Percentiles rank a stretch among this genome's conserved stretches.
These are phyloP conservation scores for Fonsecaea pugnacius DNA, from an alignment of 2,329 filamentous ascomycete genomes.

Conservation along the genomic window DNA sequence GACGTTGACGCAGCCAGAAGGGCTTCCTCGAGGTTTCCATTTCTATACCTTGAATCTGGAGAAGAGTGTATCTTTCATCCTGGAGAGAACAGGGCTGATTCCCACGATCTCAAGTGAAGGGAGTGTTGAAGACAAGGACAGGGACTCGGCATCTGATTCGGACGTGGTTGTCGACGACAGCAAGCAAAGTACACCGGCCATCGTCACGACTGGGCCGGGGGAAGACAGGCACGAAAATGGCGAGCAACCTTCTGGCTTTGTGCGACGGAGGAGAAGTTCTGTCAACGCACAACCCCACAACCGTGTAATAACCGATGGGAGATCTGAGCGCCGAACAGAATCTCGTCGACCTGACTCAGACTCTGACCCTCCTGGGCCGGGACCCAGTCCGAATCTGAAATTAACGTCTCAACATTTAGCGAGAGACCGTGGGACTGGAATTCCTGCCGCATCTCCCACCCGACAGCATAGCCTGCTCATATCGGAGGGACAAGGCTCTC, in stretches of 20 bases:
- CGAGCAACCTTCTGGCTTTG: conserved; percentile 39
- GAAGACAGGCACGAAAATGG: conserved; percentile 8
- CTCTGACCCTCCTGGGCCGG: not conserved
- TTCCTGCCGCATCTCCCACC: conserved; percentile 73
- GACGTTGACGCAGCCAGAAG: conserved; percentile 60
- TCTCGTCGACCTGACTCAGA: conserved; percentile 36
- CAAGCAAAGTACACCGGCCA: conserved; percentile 20
- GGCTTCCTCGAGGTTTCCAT: conserved; percentile 76
- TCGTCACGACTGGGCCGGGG: not conserved
- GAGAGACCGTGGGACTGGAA: conserved; percentile 73
- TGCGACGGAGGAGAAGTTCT: conserved; percentile 69
- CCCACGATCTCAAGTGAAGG: conserved; percentile 51
- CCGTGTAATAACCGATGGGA: conserved; percentile 77
- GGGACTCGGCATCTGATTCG: conserved; percentile 48
- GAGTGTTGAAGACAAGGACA: conserved; percentile 32
- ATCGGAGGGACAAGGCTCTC: conserved; percentile 85
- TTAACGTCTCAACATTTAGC: conserved; percentile 71
- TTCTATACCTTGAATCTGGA: conserved; percentile 89
- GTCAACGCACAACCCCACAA: conserved; percentile 86
- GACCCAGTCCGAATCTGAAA: conserved; percentile 15
- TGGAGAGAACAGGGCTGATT: conserved; percentile 85
- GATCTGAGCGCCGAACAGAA: conserved; percentile 49
- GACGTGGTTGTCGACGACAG: conserved; percentile 51
- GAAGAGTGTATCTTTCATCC: conserved; percentile 90
- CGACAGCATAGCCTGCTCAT: conserved; percentile 87